phyloP scores from a whole-genome alignment of 2,329 filamentous ascomycete species.

The Talaromyces sp. region DNA sequence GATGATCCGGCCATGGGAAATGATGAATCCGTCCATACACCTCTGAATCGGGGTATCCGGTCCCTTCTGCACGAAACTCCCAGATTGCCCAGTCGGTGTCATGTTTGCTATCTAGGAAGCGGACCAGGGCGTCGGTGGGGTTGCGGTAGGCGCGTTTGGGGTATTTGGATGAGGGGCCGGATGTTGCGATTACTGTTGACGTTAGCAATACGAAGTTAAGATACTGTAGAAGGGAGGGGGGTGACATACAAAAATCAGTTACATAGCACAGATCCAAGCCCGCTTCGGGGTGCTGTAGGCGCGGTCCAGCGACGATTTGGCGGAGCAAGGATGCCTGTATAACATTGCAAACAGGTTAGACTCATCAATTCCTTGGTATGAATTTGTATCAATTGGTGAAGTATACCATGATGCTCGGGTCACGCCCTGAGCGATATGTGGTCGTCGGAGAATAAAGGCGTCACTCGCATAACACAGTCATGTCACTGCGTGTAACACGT shows the following conservation, averaged over 20 bases:
- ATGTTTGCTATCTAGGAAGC: conserved; percentile 84
- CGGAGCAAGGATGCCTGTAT: conserved; percentile 70
- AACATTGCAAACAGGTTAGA: not conserved
- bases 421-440: not conserved
- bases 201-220: not conserved
- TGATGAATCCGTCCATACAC: conserved; percentile 84
- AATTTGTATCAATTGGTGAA: not conserved
- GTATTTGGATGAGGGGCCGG: conserved; percentile 83
- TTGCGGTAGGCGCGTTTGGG: conserved; percentile 92
- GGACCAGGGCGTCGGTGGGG: conserved; percentile 79
- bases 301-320: conserved; percentile 85
- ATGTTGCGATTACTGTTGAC: conserved; percentile 62
- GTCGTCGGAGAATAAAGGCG: not conserved
- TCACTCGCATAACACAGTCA: not conserved
- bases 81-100: conserved; percentile 86
- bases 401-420: conserved; percentile 1
- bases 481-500: not conserved
- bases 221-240: not conserved
- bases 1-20: conserved; percentile 95
- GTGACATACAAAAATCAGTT: conserved; percentile 63
- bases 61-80: conserved; percentile 96
- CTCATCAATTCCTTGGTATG: not conserved
- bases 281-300: conserved; percentile 78
- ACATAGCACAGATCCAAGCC: conserved; percentile 95
- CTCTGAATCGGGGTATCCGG: conserved; percentile 86